Evolutionary conservation across 2,329 filamentous ascomycete species (phyloP), one percentile per base, ranked within the genome.

Genomic region (Cladosporium sp.): DNA sequence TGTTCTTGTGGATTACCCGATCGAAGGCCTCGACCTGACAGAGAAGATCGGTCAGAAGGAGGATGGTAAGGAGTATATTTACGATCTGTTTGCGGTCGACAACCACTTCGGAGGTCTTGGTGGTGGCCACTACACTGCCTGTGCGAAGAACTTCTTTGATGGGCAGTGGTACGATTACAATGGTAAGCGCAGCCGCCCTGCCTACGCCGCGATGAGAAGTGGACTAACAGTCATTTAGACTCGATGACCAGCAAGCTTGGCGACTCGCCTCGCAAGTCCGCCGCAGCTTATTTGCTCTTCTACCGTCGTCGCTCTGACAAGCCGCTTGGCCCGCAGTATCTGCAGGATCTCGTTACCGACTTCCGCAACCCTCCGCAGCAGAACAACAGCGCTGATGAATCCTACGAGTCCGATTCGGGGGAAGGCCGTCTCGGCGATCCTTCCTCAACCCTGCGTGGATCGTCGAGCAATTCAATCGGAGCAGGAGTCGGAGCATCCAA

Each of bases 101-200:
- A 92, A 95, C 65, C 93, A 98, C 68, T 95, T 86, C 66, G 93
- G 93, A 53, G 89, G 90, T 25, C 79, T 98, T 32, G 90, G 90
- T 53, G 93, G 93, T 36, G 93, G 93, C 1, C 93, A 98, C 69
- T 98, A 98, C 72, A 97, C 91, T 16, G 93, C 93, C 22, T 91
- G 84, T 67, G 91, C 90, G 33, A 91, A 89, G 73, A 97, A 95
- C 67, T 96, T 95, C 69, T 77, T 87, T 53, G 89, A 95, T 62
- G 80, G 80, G 51, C 77, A 86, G 67, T 98, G 93, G 93, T 96
- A 96, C 67, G 88, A 94, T 59, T 97, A 94, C 68, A 97, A 98
- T 67, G 92, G 91, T 35, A 36, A 46, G 42, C 38, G 29, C 53
- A 13, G 2, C 18, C 20, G 12, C 13, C n/a, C 30, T n/a, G n/a